Evolutionary conservation across 1,139 yeast genomes (phyloP).

Genomic region (Hyphopichia burtonii): DNA sequence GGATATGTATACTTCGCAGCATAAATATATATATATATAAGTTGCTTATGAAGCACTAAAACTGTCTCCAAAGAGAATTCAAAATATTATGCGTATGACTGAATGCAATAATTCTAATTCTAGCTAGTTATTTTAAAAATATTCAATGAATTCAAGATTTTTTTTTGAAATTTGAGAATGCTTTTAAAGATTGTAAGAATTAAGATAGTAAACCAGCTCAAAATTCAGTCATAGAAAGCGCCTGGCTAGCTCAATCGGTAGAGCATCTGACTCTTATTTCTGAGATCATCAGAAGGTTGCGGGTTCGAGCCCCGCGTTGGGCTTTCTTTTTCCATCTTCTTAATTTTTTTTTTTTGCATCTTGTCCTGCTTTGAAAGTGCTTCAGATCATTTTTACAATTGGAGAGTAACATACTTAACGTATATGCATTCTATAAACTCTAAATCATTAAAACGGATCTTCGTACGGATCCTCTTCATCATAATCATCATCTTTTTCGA

Average conservation of each 20-base stretch:
- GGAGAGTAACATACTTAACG: too few relatives aligned
- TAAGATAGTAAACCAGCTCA: background rate
- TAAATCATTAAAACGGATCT: conserved; percentile 74
- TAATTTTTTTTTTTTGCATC: background rate
- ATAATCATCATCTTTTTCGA: conserved; percentile 81
- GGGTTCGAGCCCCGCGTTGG: conserved; percentile 55
- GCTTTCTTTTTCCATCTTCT: conserved; percentile 21
- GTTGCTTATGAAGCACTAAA: too few relatives aligned
- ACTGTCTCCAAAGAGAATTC: too few relatives aligned
- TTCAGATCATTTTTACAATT: too few relatives aligned
- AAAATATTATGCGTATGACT: too few relatives aligned
- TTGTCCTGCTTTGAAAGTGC: background rate
- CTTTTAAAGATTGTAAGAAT: too few relatives aligned
- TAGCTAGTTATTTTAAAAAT: too few relatives aligned
- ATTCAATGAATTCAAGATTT: too few relatives aligned
- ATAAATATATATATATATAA: too few relatives aligned
- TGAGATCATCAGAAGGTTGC: conserved; percentile 41
- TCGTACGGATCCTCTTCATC: conserved; percentile 98
- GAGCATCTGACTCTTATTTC: conserved; percentile 23
- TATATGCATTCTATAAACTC: too few relatives aligned
- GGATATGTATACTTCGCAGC: too few relatives aligned
- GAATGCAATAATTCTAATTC: too few relatives aligned
- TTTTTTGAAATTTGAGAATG: background rate
- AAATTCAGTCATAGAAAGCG: conserved; percentile 2
- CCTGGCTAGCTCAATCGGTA: conserved; percentile 26